Percentiles rank a stretch among this genome's conserved stretches.
Evolutionary conservation across 495 filamentous ascomycete genomes (phyloP).

Genomic region (Podospora pseudoanserina): DNA sequence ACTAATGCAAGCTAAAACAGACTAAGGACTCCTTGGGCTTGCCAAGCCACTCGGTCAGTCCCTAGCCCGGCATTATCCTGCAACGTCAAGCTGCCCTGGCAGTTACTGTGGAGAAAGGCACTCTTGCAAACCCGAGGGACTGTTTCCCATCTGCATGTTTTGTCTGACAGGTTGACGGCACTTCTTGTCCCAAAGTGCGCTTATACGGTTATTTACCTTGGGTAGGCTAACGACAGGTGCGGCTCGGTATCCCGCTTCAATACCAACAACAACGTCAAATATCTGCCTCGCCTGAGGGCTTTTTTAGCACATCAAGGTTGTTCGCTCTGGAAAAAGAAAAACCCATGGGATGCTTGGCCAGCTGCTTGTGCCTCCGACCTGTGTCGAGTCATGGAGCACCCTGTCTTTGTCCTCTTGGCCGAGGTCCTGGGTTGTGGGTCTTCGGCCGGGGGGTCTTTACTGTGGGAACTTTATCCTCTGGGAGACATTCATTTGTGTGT

Average conservation of each 20-base stretch:
- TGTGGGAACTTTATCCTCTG: not conserved
- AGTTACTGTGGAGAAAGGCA: not conserved
- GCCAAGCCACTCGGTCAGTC: not conserved
- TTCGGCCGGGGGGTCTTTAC: not conserved
- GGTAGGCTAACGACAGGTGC: not conserved
- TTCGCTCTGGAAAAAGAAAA: not conserved
- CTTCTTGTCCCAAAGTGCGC: not conserved
- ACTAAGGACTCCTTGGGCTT: not conserved
- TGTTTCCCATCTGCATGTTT: not conserved
- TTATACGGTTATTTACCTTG: not conserved
- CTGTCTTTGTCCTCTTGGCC: not conserved
- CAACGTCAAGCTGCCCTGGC: not conserved
- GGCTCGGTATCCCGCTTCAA: not conserved
- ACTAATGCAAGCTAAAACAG: not conserved
- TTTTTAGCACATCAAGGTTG: not conserved
- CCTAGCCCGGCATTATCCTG: too few species aligned
- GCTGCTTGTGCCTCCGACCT: not conserved
- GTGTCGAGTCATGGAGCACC: not conserved
- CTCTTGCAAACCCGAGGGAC: not conserved
- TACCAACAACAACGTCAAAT: not conserved
- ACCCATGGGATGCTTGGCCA: not conserved
- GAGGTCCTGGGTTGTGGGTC: not conserved
- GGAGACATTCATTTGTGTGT: too few species aligned
- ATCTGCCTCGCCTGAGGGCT: not conserved
- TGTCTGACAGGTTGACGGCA: not conserved